Percentiles rank a stretch among this genome's conserved stretches.
Evolutionary conservation across 345 rosid genomes (phyloP).

Genomic region (Populus nigra): DNA sequence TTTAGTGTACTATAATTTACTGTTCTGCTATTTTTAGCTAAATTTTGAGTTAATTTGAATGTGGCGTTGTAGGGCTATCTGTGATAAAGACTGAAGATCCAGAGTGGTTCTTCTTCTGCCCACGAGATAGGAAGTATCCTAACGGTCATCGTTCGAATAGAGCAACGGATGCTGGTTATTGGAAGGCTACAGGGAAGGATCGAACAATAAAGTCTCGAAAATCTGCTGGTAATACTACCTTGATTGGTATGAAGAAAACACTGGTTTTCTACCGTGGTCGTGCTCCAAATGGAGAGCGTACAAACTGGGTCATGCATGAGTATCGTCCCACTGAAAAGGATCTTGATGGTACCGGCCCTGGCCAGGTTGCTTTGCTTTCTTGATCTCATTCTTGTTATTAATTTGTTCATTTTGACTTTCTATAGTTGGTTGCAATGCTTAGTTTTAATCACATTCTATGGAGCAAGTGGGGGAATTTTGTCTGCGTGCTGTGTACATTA

Average conservation of each 20-base stretch:
- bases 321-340: constrained; percentile 72
- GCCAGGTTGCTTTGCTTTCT: constrained; percentile 49
- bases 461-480: background rate
- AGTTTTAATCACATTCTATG: background rate
- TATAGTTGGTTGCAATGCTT: background rate
- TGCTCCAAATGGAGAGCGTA: constrained; percentile 89
- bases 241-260: constrained; percentile 94
- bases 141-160: constrained; percentile 90
- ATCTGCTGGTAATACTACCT: constrained; percentile 16
- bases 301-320: constrained; percentile 94
- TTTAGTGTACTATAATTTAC: background rate
- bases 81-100: constrained; percentile 81
- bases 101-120: constrained; percentile 98
- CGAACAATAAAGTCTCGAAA: constrained; percentile 70
- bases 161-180: constrained; percentile 92
- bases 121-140: constrained; percentile 87
- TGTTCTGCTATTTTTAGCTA: background rate
- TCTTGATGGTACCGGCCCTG: constrained; percentile 74
- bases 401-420: background rate
- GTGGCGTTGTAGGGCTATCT: constrained; percentile 47
- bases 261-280: constrained; percentile 85
- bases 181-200: constrained; percentile 97
- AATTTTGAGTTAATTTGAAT: background rate
- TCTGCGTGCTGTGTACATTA: background rate
- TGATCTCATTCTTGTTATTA: background rate